phyloP scores from a whole-genome alignment of 2,329 filamentous ascomycete species.

The Cordyceps cicadae region DNA sequence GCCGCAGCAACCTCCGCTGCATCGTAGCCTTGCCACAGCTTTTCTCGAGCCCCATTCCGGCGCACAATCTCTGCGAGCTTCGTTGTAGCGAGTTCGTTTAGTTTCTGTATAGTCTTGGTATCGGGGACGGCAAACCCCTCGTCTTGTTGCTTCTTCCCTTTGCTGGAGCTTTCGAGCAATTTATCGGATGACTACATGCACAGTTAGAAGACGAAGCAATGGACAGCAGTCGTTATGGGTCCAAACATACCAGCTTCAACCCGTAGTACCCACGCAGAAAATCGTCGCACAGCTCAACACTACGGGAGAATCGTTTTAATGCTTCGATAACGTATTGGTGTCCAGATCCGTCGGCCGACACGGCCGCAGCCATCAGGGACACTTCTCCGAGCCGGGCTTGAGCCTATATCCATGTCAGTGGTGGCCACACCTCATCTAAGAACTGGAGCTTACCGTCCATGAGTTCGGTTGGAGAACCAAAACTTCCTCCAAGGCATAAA shows the following conservation, averaged over 20 bases:
- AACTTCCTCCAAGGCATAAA: conserved; percentile 86
- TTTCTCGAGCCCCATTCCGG: conserved; percentile 49
- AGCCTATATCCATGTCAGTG: conserved; percentile 43
- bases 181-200: conserved; percentile 38
- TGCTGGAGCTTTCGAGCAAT: conserved; percentile 37
- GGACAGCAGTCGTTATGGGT: not conserved
- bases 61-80: conserved; percentile 73
- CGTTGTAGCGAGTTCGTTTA: conserved; percentile 64
- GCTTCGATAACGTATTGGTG: conserved; percentile 59
- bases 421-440: not conserved
- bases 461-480: conserved; percentile 80
- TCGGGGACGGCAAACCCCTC: conserved; percentile 48
- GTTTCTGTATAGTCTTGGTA: conserved; percentile 50
- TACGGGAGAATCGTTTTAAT: conserved; percentile 77
- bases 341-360: conserved; percentile 31
- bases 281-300: conserved; percentile 86
- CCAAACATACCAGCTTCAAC: conserved; percentile 58
- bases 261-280: conserved; percentile 92
- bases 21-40: conserved; percentile 65
- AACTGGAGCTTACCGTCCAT: conserved; percentile 68
- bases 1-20: conserved; percentile 64
- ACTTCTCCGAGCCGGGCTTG: conserved; percentile 83
- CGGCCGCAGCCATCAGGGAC: conserved; percentile 59
- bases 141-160: conserved; percentile 38
- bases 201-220: conserved; percentile 10